phyloP scores from a whole-genome alignment of 2,329 filamentous ascomycete species.

The Stemphylium beticola region DNA sequence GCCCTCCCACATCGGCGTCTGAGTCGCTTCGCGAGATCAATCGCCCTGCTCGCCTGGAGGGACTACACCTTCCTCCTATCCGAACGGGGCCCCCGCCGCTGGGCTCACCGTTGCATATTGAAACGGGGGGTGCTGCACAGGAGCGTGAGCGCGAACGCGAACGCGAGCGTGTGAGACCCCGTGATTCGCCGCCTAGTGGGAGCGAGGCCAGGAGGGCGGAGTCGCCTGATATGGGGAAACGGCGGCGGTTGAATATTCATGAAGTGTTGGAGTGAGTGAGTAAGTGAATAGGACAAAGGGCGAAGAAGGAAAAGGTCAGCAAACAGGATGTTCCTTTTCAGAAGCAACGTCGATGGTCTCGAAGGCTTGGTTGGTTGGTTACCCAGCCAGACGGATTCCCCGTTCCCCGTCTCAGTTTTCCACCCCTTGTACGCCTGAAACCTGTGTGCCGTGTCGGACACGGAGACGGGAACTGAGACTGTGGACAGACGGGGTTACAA shows the following conservation, averaged over 20 bases:
- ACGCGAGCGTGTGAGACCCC: slow-evolving; percentile 27
- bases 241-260: slow-evolving; percentile 45
- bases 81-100: slow-evolving; percentile 41
- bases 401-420: no score
- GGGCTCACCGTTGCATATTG: slow-evolving; percentile 39
- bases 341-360: no score
- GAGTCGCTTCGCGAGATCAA: slow-evolving; percentile 37
- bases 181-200: slow-evolving; percentile 35
- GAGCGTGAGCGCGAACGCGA: slow-evolving; percentile 30
- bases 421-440: no score
- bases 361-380: no score
- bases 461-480: no score
- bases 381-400: no score
- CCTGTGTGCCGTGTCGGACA: no score
- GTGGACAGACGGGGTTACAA: no score
- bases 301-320: neutral
- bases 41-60: slow-evolving; percentile 36
- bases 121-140: slow-evolving; percentile 24
- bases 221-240: slow-evolving; percentile 43
- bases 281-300: neutral
- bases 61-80: slow-evolving; percentile 46
- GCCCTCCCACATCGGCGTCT: slow-evolving; percentile 35
- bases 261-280: slow-evolving; percentile 44
- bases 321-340: no score
- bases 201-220: slow-evolving; percentile 34